These are phyloP conservation scores for Diaporthe velutina DNA, from an alignment of 2,329 filamentous ascomycete species.

Conservation along the genomic window DNA sequence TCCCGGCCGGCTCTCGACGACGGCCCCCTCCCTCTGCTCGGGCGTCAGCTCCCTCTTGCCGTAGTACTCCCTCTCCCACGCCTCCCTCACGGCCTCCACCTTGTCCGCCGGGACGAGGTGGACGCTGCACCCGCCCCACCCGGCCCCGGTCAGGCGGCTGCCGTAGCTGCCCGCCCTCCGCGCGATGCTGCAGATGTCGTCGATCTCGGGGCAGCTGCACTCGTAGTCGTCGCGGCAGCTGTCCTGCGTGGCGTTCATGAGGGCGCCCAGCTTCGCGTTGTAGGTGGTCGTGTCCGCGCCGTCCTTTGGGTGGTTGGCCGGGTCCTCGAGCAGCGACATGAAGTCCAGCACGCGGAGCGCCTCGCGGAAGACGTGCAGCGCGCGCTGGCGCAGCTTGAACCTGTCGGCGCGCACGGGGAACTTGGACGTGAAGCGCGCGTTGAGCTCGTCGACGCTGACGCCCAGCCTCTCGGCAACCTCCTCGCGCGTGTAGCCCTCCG, in stretches of 20 bases:
- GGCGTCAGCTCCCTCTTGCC: conserved; percentile 72
- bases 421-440: conserved; percentile 83
- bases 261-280: conserved; percentile 78
- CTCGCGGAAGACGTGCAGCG: conserved; percentile 91
- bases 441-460: conserved; percentile 77
- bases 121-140: conserved; percentile 97
- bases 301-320: conserved; percentile 51
- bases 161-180: conserved; percentile 84
- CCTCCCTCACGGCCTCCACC: conserved; percentile 81
- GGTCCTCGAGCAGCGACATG: conserved; percentile 78
- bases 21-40: conserved; percentile 81
- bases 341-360: conserved; percentile 89
- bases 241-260: conserved; percentile 91
- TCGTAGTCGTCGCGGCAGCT: conserved; percentile 91
- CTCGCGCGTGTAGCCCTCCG: conserved; percentile 88
- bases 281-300: conserved; percentile 70
- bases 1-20: conserved; percentile 90
- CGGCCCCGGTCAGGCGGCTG: conserved; percentile 89
- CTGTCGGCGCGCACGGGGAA: conserved; percentile 90
- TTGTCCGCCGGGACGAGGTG: conserved; percentile 90
- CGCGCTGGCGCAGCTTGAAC: conserved; percentile 90
- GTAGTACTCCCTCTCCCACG: conserved; percentile 88
- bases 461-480: conserved; percentile 83
- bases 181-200: conserved; percentile 86
- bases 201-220: conserved; percentile 93